phyloP scores from a whole-genome alignment of 1,284 basidiomycete species.

The Neotropicomus parvogracilis region DNA sequence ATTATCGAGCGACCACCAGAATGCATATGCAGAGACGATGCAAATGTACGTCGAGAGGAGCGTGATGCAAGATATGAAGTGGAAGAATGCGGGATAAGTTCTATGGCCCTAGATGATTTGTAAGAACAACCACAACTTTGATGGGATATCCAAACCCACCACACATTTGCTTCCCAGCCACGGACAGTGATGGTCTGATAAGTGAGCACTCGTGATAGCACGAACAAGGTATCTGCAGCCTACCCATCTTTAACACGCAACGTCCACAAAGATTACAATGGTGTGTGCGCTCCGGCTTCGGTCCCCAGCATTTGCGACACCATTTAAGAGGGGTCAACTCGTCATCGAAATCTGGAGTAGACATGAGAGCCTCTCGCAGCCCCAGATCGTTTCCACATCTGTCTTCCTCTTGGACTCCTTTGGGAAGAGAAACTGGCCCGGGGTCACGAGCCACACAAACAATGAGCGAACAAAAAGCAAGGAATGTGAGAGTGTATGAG shows the following conservation, averaged over 20 bases:
- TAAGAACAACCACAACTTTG: neutral
- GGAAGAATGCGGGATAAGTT: conserved; percentile 83
- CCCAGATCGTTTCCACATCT: conserved; percentile 47
- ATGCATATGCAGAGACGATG: conserved; percentile 51
- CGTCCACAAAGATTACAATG: conserved; percentile 76
- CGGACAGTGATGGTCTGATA: conserved; percentile 82
- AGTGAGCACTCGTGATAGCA: conserved; percentile 14
- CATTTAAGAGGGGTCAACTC: conserved; percentile 56
- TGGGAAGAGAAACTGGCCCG: conserved; percentile 50
- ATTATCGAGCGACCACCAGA: conserved; percentile 67
- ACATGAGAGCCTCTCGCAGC: conserved; percentile 58
- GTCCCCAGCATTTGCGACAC: conserved; percentile 74
- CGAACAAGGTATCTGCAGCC: conserved; percentile 21
- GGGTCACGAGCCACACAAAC: conserved; percentile 70
- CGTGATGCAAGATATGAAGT: conserved; percentile 71
- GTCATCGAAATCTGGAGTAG: conserved; percentile 44
- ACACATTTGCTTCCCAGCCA: conserved; percentile 82
- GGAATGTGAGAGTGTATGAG: conserved; percentile 61
- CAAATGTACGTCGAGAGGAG: conserved; percentile 63
- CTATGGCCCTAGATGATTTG: conserved; percentile 60
- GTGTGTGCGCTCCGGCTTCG: conserved; percentile 81
- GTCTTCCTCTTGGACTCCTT: conserved; percentile 30
- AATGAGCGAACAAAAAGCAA: conserved; percentile 67
- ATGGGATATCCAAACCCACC: conserved; percentile 41
- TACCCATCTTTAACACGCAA: conserved; percentile 85